Percentiles rank a stretch among this genome's conserved stretches.
Conservation (phyloP, 2,329 filamentous ascomycete species). For the Penicillium sp. region DNA sequence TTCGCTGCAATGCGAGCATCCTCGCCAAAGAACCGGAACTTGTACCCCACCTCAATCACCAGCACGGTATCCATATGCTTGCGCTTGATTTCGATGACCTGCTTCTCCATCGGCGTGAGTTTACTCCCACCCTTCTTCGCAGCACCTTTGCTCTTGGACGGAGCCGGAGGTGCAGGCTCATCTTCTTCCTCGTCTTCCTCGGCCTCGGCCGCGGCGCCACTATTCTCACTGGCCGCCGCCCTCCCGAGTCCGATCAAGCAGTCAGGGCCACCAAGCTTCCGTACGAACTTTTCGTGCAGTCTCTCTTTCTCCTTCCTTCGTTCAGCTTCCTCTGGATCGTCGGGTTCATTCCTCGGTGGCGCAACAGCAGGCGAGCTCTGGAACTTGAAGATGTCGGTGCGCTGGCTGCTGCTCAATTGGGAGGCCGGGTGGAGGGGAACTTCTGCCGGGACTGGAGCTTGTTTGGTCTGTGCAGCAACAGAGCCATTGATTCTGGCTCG, state of each 20-base stretch:
- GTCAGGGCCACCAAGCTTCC: conserved; percentile 84
- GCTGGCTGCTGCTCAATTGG: conserved; percentile 44
- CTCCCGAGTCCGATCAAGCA: conserved; percentile 70
- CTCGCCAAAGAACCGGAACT: conserved; percentile 95
- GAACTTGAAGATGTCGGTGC: conserved; percentile 63
- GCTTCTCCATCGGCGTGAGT: conserved; percentile 90
- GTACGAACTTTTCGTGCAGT: conserved; percentile 82
- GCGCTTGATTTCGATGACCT: conserved; percentile 90
- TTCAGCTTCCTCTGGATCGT: conserved; percentile 53
- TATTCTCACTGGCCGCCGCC: conserved; percentile 56
- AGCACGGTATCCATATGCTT: conserved; percentile 87
- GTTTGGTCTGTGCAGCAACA: conserved; percentile 16
- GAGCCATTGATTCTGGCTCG: conserved; percentile 37
- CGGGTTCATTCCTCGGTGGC: conserved; percentile 36
- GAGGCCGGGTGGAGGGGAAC: conserved; percentile 21
- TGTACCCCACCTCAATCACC: conserved; percentile 95
- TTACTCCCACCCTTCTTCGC: conserved; percentile 77
- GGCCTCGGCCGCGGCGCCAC: conserved; percentile 57
- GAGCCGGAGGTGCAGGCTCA: conserved; percentile 45
- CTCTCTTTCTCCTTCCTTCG: conserved; percentile 65
- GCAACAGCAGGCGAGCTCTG: conserved; percentile 51
- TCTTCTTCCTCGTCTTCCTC: conserved; percentile 61
- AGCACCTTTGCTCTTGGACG: conserved; percentile 50
- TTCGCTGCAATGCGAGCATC: conserved; percentile 88
- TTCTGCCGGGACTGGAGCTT: conserved; percentile 6